These are phyloP conservation scores for Chlamydomonas applanata DNA, from an alignment of 139 green algal genomes.

Conservation along the genomic window DNA sequence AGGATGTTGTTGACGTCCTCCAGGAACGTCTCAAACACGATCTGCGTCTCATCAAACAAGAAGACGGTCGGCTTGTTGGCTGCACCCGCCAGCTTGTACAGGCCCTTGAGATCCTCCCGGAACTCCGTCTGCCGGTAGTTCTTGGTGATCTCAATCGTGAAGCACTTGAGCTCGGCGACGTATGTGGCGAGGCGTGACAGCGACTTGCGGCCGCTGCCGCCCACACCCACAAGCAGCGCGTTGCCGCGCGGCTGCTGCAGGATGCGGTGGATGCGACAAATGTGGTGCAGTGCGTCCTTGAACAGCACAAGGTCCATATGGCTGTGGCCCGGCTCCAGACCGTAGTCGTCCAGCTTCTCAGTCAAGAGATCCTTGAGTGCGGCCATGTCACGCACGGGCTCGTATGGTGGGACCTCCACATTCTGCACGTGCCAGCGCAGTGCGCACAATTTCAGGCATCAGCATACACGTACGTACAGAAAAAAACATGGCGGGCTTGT, in stretches of 20 bases:
- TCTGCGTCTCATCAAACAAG: slow-evolving; percentile 83
- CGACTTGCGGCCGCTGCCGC: slow-evolving; percentile 76
- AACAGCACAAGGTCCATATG: slow-evolving; percentile 87
- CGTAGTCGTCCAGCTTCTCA: slow-evolving; percentile 82
- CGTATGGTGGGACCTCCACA: slow-evolving; percentile 75
- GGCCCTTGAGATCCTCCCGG: slow-evolving; percentile 73
- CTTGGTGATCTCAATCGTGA: slow-evolving; percentile 81
- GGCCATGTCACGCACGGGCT: slow-evolving; percentile 65
- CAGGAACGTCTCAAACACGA: slow-evolving; percentile 78
- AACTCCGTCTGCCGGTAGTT: slow-evolving; percentile 73
- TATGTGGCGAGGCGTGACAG: slow-evolving; percentile 76
- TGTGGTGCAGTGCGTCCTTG: slow-evolving; percentile 76
- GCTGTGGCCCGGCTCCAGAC: slow-evolving; percentile 64
- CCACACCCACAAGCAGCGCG: slow-evolving; percentile 83
- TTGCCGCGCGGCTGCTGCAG: slow-evolving; percentile 80
- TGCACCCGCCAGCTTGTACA: slow-evolving; percentile 65
- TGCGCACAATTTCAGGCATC: background rate
- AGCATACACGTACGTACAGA: too few relatives aligned
- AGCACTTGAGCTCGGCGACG: slow-evolving; percentile 76
- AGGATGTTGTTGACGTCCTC: slow-evolving; percentile 87
- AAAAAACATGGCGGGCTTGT: too few relatives aligned
- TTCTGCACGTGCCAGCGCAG: slow-evolving; percentile 15
- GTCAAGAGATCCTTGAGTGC: slow-evolving; percentile 68
- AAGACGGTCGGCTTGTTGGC: slow-evolving; percentile 73
- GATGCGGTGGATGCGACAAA: slow-evolving; percentile 77